Evolutionary conservation across 1,139 yeast genomes (phyloP).

Genomic region (Suhomyces taliae): DNA sequence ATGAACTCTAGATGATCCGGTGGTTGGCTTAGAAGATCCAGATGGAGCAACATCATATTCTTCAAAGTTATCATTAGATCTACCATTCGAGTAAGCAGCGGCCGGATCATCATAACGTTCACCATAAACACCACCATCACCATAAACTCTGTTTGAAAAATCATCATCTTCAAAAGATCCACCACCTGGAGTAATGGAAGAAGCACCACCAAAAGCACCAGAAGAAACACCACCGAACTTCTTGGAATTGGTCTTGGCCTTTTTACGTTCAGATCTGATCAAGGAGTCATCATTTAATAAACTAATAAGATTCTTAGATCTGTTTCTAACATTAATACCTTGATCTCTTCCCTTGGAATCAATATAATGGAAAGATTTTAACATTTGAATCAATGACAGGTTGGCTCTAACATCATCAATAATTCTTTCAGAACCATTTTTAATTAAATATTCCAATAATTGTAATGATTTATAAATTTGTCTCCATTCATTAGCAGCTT

Average conservation of each 20-base stretch:
- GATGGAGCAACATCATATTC: slow-evolving; percentile 62
- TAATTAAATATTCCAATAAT: slow-evolving; percentile 83
- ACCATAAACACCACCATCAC: slow-evolving; percentile 81
- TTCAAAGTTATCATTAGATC: slow-evolving; percentile 54
- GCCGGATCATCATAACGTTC: slow-evolving; percentile 63
- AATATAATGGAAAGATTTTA: slow-evolving; percentile 89
- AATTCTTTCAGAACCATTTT: slow-evolving; percentile 91
- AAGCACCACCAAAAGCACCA: slow-evolving; percentile 52
- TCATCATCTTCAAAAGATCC: slow-evolving; percentile 50
- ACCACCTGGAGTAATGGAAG: slow-evolving; percentile 41
- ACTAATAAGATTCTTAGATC: slow-evolving; percentile 73
- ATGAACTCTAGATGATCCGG: slow-evolving; percentile 42
- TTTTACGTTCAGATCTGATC: slow-evolving; percentile 83
- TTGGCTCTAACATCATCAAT: slow-evolving; percentile 93
- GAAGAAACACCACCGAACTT: slow-evolving; percentile 74
- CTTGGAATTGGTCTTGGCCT: slow-evolving; percentile 79
- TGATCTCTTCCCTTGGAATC: slow-evolving; percentile 95
- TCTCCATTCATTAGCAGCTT: slow-evolving; percentile 96
- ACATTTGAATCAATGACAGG: slow-evolving; percentile 78
- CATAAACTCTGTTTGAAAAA: slow-evolving; percentile 60
- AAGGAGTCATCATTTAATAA: slow-evolving; percentile 74
- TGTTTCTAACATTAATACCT: slow-evolving; percentile 91
- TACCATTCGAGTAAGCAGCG: slow-evolving; percentile 40
- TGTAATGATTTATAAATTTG: slow-evolving; percentile 94
- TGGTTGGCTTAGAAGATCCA: slow-evolving; percentile 39